phyloP scores from a whole-genome alignment of 306 rosid species.

The Bauhinia variegata region DNA sequence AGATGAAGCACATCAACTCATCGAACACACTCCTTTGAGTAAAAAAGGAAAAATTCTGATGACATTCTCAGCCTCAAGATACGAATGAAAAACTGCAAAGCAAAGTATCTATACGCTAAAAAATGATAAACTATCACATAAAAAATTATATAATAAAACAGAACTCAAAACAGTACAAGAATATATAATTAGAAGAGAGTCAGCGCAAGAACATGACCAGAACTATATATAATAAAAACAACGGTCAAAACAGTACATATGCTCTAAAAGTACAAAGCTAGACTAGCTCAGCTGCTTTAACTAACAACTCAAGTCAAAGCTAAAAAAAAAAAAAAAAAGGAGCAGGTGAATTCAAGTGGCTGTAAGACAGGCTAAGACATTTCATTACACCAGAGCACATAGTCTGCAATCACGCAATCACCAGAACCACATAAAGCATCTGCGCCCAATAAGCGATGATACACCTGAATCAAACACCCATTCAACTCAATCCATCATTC shows the following conservation, averaged over 20 bases:
- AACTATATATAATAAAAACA: too few relatives aligned
- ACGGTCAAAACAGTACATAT: conserved; percentile 23
- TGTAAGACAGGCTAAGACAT: conserved; percentile 74
- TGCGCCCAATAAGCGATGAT: conserved; percentile 85
- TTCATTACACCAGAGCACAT: conserved; percentile 80
- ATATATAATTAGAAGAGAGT: conserved; percentile 29
- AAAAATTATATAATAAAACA: conserved; percentile 17
- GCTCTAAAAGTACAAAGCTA: conserved; percentile 40
- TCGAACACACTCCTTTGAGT: neutral
- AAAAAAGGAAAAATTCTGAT: neutral
- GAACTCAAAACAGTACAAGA: too few relatives aligned
- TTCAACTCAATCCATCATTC: conserved; percentile 82
- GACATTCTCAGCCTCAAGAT: conserved; percentile 13
- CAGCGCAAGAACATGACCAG: conserved; percentile 16
- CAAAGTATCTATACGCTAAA: conserved; percentile 20
- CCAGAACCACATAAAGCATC: conserved; percentile 98
- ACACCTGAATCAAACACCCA: conserved; percentile 95
- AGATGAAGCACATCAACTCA: neutral
- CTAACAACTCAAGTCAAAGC: conserved; percentile 38
- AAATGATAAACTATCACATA: neutral
- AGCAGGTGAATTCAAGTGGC: conserved; percentile 58
- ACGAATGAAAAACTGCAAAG: conserved; percentile 5
- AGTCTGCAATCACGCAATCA: conserved; percentile 96
- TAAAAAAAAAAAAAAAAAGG: conserved; percentile 18
- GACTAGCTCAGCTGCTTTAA: conserved; percentile 37